Base-by-base conservation (phyloP, 225 moss, liverwort and hornwort genomes). In the Pleurozium schreberi region DNA sequence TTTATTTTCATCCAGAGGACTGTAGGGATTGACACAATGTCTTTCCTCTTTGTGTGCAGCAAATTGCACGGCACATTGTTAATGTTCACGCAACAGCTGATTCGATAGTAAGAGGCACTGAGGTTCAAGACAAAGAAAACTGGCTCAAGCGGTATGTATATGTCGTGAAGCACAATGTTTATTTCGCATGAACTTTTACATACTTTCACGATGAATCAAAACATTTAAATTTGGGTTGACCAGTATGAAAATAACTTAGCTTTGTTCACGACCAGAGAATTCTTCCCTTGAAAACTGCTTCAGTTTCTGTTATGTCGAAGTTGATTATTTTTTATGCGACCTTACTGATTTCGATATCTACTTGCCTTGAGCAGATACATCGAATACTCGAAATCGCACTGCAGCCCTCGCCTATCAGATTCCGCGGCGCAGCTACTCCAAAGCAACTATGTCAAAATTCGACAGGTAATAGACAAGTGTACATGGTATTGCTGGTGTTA, bases 21-120 rank as follows among this genome's bases (percentile, higher is more conserved):
- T 80, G 31, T 31, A 49, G 69, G 57, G 28, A 69, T 82, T 91
- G 87, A 89, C 67, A 18, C 38, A 31, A 26, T 69, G 68, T 79
- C 53, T 81, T 10, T 64, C 71, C 49, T 83, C 64, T 87, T 62
- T 62, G 33, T 73, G 60, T 82, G 87, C 84, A 96, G 96, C 95
- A 96, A 93, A 98, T 98, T 90, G 97, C 98, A 27, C 91, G 96
- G 74, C 98, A 98, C 88, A 94, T 98, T 68, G 96, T 97, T 40
- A 98, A 96, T 84, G 96, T 98, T 80, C 98, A 98, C 91, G 95
- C 97, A 50, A 96, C 96, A 79, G 98, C 98, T 76, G 96, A 95
- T 75, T 95, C 97, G 7, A 91, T 96, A 28, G 94, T 94, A 23
- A 91, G 94, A 85, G 97, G 97, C 84, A 90, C 98, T 59, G 96